Evolutionary conservation across 31 red algal species (phyloP).

Genomic region (Bonnemaisonia californica): DNA sequence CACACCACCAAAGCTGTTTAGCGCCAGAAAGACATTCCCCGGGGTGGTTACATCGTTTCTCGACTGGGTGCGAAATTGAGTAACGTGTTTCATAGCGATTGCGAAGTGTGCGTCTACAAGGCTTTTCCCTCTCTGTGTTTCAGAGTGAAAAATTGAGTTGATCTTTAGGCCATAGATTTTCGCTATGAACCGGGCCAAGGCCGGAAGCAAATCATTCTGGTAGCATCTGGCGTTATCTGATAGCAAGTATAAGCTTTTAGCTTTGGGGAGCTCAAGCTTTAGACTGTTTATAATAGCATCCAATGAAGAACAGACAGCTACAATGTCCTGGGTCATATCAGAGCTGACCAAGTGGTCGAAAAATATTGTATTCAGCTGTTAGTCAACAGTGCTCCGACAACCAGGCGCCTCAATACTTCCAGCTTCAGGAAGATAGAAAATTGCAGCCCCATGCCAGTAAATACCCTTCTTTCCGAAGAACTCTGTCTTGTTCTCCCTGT

Average conservation of each 20-base stretch:
- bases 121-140: conserved; percentile 22
- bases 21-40: background rate
- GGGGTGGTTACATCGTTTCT: conserved; percentile 17
- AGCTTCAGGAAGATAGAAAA: background rate
- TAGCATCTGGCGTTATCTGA: conserved; percentile 30
- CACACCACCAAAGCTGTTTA: conserved; percentile 6
- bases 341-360: conserved; percentile 25
- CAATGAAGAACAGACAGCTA: conserved; percentile 6
- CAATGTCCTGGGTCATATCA: conserved; percentile 5
- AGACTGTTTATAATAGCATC: conserved; percentile 11
- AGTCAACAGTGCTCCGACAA: background rate
- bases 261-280: background rate
- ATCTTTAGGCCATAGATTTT: background rate
- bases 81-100: conserved; percentile 29
- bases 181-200: background rate
- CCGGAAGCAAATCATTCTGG: conserved; percentile 9
- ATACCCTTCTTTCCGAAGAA: conserved; percentile 10
- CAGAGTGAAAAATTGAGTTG: conserved; percentile 5
- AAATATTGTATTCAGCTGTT: background rate
- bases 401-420: background rate
- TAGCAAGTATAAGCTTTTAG: background rate
- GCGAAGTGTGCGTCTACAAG: conserved; percentile 25
- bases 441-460: background rate
- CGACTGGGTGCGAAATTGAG: background rate
- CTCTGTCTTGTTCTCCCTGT: background rate